Evolutionary conservation across 768 basidiomycete species (phyloP), one percentile per base, ranked within the genome.

Genomic region (Kwoniella heveanensis): DNA sequence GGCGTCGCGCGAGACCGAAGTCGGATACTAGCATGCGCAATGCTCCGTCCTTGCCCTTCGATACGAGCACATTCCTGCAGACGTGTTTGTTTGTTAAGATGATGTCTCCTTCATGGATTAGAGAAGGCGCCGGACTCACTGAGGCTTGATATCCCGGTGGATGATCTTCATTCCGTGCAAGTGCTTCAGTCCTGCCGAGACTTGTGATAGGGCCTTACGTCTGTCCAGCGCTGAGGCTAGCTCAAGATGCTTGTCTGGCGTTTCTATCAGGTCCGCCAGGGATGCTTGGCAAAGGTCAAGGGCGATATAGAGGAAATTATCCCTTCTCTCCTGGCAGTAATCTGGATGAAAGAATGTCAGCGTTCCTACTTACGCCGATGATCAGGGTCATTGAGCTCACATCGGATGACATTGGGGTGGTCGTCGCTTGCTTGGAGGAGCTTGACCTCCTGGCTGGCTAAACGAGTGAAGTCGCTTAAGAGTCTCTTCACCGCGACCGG

Each of bases 71-170:
- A 74, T 99, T 99, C 56, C 80, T 80, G 60, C 8, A 27, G 39
- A 26, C 7, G 51, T n/a, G n/a, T n/a, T n/a, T n/a, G n/a, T n/a
- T n/a, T n/a, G n/a, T n/a, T n/a, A n/a, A n/a, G n/a, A n/a, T n/a
- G n/a, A n/a, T n/a, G n/a, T n/a, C n/a, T n/a, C n/a, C n/a, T n/a
- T n/a, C n/a, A n/a, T n/a, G n/a, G n/a, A n/a, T n/a, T n/a, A n/a
- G n/a, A n/a, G n/a, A n/a, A n/a, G n/a, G n/a, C n/a, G n/a, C n/a
- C n/a, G n/a, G n/a, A 76, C 80, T 64, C 29, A 80, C 79, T 94
- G 95, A 4, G 95, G 95, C 75, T 99, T 99, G 80, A 99, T 96
- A 78, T 98, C 95, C 30, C 95, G 87, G 81, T 98, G 95, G n/a
- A 97, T 87, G 62, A 98, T 89, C 81, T 95, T 96, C 72, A 98